Percentiles rank a stretch among this genome's conserved stretches.
Conservation (phyloP, 2,329 filamentous ascomycete genomes). For the Chaetomium sp. region DNA sequence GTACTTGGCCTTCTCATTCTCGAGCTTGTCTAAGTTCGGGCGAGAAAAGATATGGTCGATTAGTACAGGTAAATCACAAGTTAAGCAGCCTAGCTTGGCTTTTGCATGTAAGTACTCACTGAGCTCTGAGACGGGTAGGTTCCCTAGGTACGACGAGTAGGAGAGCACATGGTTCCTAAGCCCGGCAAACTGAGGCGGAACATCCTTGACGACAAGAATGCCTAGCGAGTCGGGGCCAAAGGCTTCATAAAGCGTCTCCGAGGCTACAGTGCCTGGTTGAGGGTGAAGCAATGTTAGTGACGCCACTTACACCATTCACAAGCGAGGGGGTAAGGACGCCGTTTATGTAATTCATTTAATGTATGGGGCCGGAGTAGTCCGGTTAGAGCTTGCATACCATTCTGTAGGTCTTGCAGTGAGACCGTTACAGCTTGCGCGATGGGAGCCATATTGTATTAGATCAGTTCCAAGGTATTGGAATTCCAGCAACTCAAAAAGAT, state of each 20-base stretch:
- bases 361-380: too few species aligned
- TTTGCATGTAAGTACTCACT: constrained; percentile 38
- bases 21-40: constrained; percentile 42
- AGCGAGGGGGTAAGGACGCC: not conserved
- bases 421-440: constrained; percentile 53
- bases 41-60: too few species aligned
- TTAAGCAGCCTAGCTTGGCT: not conserved
- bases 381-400: constrained; percentile 37
- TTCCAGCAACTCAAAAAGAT: not conserved
- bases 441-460: constrained; percentile 34
- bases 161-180: constrained; percentile 71
- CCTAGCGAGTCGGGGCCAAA: constrained; percentile 89
- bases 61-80: not conserved
- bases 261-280: constrained; percentile 55
- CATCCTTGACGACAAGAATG: constrained; percentile 86
- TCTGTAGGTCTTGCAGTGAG: constrained; percentile 54
- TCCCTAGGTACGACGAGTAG: constrained; percentile 83
- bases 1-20: constrained; percentile 56
- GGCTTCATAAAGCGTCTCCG: constrained; percentile 64
- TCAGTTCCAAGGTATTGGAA: not conserved
- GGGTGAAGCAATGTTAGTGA: constrained; percentile 11
- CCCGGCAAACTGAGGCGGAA: constrained; percentile 64
- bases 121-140: constrained; percentile 64
- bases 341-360: too few species aligned
- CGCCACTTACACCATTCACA: constrained; percentile 9